Evolutionary conservation across 2,329 filamentous ascomycete genomes (phyloP).

Genomic region (Xylariaceae sp.): DNA sequence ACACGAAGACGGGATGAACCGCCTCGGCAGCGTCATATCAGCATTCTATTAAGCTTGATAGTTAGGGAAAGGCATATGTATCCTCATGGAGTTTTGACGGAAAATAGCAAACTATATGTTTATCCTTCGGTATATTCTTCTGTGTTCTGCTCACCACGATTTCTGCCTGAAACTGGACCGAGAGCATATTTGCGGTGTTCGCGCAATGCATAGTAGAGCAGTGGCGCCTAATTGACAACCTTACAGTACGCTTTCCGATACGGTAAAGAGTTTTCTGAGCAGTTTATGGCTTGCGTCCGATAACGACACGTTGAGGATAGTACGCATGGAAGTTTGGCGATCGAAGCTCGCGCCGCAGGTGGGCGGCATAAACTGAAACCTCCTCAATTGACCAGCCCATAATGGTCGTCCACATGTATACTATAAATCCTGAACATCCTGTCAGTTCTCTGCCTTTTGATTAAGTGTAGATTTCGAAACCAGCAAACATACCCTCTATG

Average conservation of each 20-base stretch:
- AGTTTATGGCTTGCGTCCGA: constrained; percentile 36
- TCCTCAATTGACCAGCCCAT: constrained; percentile 38
- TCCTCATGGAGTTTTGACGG: background rate
- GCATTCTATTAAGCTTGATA: background rate
- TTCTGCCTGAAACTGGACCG: background rate
- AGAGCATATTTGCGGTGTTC: background rate
- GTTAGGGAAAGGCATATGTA: background rate
- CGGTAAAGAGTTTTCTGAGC: background rate
- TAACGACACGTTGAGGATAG: constrained; percentile 34
- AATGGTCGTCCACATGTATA: constrained; percentile 37
- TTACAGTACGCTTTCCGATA: background rate
- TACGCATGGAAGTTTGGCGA: constrained; percentile 34
- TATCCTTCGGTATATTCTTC: background rate
- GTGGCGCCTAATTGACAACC: background rate
- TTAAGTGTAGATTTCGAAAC: background rate
- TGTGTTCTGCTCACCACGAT: background rate
- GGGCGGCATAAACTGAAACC: constrained; percentile 38
- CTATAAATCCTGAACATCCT: constrained; percentile 32
- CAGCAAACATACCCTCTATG: constrained; percentile 38
- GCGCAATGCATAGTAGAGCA: no score
- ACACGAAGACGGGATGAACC: background rate
- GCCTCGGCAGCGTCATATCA: background rate
- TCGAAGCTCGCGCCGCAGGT: constrained; percentile 38
- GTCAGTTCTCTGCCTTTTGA: constrained; percentile 5
- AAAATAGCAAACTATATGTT: background rate